phyloP scores from a whole-genome alignment of 768 basidiomycete species.

The Amanita subjunquillea region DNA sequence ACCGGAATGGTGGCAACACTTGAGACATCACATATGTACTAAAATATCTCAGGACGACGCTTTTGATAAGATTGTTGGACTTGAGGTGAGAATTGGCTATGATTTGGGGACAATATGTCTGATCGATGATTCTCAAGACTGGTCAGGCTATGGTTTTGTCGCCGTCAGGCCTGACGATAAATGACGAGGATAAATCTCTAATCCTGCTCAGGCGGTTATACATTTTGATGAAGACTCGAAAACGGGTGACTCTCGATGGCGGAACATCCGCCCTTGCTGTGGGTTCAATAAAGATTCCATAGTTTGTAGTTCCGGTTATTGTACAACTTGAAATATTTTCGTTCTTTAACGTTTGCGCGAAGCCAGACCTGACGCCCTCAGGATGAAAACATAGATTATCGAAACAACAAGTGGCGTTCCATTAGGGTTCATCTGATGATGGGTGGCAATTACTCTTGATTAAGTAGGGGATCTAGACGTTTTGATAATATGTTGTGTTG shows the following conservation, averaged over 20 bases:
- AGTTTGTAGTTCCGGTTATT: background rate
- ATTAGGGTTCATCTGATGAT: no score
- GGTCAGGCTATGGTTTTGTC: slow-evolving; percentile 64
- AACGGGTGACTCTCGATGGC: slow-evolving; percentile 52
- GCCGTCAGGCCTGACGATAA: slow-evolving; percentile 44
- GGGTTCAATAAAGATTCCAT: slow-evolving; percentile 7
- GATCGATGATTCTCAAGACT: slow-evolving; percentile 31
- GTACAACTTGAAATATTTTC: no score
- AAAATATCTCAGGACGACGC: slow-evolving; percentile 44
- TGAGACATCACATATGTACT: slow-evolving; percentile 57
- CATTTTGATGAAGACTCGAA: slow-evolving; percentile 49
- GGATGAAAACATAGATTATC: no score
- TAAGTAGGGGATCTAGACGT: no score
- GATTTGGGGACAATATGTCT: background rate
- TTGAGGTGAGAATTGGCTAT: slow-evolving; percentile 35
- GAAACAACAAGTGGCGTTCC: no score
- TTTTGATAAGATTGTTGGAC: slow-evolving; percentile 54
- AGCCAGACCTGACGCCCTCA: no score
- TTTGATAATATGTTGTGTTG: background rate
- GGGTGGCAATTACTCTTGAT: no score
- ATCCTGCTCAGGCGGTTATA: slow-evolving; percentile 42
- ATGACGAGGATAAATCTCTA: slow-evolving; percentile 4
- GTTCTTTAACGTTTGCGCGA: no score
- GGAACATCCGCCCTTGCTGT: slow-evolving; percentile 47
- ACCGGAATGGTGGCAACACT: slow-evolving; percentile 65